Conservation (phyloP, 768 basidiomycete genomes). For the Macrolepiota albuminosa region DNA sequence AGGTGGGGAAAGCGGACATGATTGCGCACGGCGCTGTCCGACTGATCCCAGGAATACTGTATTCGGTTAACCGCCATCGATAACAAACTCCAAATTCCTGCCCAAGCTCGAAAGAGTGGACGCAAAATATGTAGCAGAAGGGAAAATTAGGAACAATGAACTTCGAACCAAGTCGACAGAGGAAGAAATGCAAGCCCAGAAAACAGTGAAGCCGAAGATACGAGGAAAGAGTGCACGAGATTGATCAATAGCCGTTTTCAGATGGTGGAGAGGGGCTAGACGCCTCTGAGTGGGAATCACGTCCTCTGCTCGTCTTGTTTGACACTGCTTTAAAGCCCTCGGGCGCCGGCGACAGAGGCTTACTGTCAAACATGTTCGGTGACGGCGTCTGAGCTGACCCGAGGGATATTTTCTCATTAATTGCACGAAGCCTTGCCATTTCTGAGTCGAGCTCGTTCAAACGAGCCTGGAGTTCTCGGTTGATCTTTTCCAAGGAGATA, state of each 20-base stretch:
- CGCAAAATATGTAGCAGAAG: slow-evolving; percentile 19
- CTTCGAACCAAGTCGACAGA: slow-evolving; percentile 18
- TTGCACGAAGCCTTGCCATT: slow-evolving; percentile 60
- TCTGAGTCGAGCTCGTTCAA: slow-evolving; percentile 64
- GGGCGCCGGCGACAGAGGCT: slow-evolving; percentile 63
- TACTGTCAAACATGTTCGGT: slow-evolving; percentile 44
- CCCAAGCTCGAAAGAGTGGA: slow-evolving; percentile 20
- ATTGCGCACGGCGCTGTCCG: slow-evolving; percentile 23
- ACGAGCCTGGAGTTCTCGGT: slow-evolving; percentile 66
- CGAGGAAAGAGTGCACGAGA: slow-evolving; percentile 9
- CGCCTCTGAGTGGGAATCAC: slow-evolving; percentile 59
- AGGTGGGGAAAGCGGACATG: neutral
- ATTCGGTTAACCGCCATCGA: slow-evolving; percentile 16
- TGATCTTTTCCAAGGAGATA: slow-evolving; percentile 63
- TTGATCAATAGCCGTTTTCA: slow-evolving; percentile 40
- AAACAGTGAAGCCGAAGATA: slow-evolving; percentile 19
- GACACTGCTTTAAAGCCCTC: slow-evolving; percentile 42
- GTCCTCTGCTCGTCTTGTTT: slow-evolving; percentile 52
- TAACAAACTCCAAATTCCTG: slow-evolving; percentile 24
- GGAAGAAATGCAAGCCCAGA: slow-evolving; percentile 29
- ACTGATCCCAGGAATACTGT: slow-evolving; percentile 16
- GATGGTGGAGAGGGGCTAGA: slow-evolving; percentile 52
- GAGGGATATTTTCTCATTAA: slow-evolving; percentile 84
- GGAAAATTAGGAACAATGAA: slow-evolving; percentile 22
- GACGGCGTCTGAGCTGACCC: slow-evolving; percentile 53